Percentiles rank a stretch among this genome's conserved stretches.
Evolutionary conservation across 1,284 basidiomycete genomes (phyloP).

Genomic region (Puccinia novopanici): DNA sequence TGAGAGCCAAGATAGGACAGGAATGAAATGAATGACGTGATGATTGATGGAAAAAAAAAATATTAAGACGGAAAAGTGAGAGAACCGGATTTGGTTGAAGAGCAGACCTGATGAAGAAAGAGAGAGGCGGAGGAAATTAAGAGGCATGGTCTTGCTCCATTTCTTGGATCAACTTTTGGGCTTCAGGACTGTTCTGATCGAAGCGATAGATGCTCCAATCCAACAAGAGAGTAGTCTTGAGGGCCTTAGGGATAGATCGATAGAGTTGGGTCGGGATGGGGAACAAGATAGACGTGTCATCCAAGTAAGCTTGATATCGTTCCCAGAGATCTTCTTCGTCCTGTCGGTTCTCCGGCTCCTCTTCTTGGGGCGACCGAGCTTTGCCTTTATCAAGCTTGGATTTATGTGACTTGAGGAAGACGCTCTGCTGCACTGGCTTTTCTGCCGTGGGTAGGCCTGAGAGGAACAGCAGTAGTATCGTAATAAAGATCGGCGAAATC

Average conservation of each 20-base stretch:
- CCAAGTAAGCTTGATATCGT: slow-evolving; percentile 55
- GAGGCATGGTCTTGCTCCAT: background rate
- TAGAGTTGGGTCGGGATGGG: slow-evolving; percentile 70
- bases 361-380: background rate
- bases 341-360: slow-evolving; percentile 50
- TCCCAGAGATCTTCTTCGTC: slow-evolving; percentile 56
- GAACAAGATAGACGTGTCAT: slow-evolving; percentile 68
- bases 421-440: slow-evolving; percentile 70
- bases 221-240: slow-evolving; percentile 68
- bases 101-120: background rate
- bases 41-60: background rate
- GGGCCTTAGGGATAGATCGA: slow-evolving; percentile 63
- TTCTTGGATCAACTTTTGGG: slow-evolving; percentile 17
- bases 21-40: background rate
- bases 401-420: slow-evolving; percentile 67
- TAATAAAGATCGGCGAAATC: slow-evolving; percentile 57
- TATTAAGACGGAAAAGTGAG: no score
- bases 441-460: slow-evolving; percentile 74
- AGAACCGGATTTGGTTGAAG: no score
- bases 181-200: slow-evolving; percentile 61
- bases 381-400: slow-evolving; percentile 57
- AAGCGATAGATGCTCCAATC: slow-evolving; percentile 70
- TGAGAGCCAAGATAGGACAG: background rate
- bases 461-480: slow-evolving; percentile 65
- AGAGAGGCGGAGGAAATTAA: background rate